Conservation (phyloP, 495 filamentous ascomycete genomes). For the Parmelia sp. region DNA sequence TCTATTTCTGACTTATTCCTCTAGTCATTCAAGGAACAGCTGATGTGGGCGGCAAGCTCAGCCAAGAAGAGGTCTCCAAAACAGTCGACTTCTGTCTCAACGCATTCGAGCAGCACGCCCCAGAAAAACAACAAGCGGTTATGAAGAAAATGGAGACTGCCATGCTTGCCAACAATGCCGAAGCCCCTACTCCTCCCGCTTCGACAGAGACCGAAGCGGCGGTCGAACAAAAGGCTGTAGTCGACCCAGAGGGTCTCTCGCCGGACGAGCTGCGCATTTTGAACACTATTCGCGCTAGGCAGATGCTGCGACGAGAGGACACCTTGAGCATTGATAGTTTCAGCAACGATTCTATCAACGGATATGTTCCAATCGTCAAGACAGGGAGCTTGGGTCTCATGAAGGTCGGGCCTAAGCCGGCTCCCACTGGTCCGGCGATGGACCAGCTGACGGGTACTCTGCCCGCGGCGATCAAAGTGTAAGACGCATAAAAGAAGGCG, state of each 20-base stretch:
- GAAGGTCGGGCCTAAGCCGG: not conserved
- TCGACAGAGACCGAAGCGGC: constrained; percentile 9
- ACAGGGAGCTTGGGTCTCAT: constrained; percentile 35
- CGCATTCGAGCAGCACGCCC: constrained; percentile 28
- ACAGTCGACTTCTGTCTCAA: constrained; percentile 37
- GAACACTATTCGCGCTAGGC: constrained; percentile 28
- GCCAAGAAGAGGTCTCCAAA: constrained; percentile 32
- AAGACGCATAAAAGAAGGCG: too few relatives aligned
- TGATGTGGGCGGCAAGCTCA: constrained; percentile 32
- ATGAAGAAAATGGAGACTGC: constrained; percentile 26
- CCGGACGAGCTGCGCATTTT: constrained; percentile 33
- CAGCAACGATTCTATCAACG: constrained; percentile 33
- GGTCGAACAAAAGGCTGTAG: not conserved
- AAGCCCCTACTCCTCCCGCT: not conserved
- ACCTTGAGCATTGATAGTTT: constrained; percentile 34
- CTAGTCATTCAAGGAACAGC: constrained; percentile 40
- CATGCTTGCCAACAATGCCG: not conserved
- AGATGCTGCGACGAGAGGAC: constrained; percentile 30
- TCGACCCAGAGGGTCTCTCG: constrained; percentile 9
- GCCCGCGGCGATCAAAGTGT: not conserved
- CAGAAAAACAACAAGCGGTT: constrained; percentile 25
- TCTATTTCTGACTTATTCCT: not conserved
- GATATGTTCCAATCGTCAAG: constrained; percentile 29
- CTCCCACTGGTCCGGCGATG: not conserved
- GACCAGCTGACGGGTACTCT: not conserved